Base-by-base conservation (phyloP, 2,329 filamentous ascomycete genomes). In the Exophiala calicioides region DNA sequence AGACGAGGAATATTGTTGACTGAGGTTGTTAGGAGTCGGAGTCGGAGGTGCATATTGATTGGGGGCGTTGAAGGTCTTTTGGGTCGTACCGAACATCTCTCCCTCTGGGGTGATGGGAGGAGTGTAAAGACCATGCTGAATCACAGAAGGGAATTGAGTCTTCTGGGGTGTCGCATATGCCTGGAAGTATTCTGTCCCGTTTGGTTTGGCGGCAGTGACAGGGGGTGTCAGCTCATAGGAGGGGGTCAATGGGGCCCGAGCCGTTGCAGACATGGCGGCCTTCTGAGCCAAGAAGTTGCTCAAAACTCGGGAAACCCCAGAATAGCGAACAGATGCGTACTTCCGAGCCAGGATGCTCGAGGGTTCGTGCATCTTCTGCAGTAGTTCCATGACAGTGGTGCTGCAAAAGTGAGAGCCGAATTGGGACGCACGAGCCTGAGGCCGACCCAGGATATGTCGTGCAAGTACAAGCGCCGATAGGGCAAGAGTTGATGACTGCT, bases 401-500 rank as follows among this genome's bases (percentile, higher is more conserved):
- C 69, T 71, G 57, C 76, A 73, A 55, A 74, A 78, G 48, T 72
- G 70, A 34, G 69, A 75, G 48, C 79, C 83, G 87, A 88, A 94
- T 56, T 90, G 85, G 29, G 79, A 80, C 52, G 88, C 84, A 54
- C 81, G 81, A 55, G 84, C 78, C 66, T 95, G 89, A 30, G 84
- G 80, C 49, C 89, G 84, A 62, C 84, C 84, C 8, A 97, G 79
- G 55, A 98, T 89, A 64, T 88, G 91, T 55, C 90, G 80, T 29
- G 91, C 85, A 30, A 98, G 79, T 42, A 89, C 89, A 45, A 97
- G 76, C 8, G 90, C 89, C 32, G 90, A 86, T 57, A 89, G 81
- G 33, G 93, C 90, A 78, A 98, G 88, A 56, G 90, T 85, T 0
- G 91, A 95, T 15, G 93, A 90, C 63, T 86, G 86, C 45, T 86